Evolutionary conservation across 2,329 filamentous ascomycete genomes (phyloP).

Genomic region (Escovopsis sp.): DNA sequence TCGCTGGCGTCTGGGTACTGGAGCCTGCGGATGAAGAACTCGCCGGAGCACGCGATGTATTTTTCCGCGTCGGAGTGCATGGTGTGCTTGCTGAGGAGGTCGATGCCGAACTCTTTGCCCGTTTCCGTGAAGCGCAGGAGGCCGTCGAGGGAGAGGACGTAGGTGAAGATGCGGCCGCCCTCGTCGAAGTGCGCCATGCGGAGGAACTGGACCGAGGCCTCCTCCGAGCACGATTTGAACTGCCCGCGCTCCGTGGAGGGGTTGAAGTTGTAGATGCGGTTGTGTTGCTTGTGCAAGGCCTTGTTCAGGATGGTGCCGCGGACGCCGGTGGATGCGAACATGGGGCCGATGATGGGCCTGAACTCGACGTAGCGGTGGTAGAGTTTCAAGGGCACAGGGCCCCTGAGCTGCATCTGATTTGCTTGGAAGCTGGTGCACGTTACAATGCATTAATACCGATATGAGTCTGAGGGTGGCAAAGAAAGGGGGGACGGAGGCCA

Average conservation of each 20-base stretch:
- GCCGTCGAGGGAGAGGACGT: conserved; percentile 77
- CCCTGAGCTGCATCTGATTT: conserved; percentile 74
- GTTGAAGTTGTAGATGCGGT: conserved; percentile 79
- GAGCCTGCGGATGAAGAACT: conserved; percentile 75
- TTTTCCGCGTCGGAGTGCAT: conserved; percentile 91
- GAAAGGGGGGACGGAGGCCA: conserved; percentile 5
- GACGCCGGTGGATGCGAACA: conserved; percentile 69
- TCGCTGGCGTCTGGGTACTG: conserved; percentile 30
- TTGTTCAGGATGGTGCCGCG: conserved; percentile 69
- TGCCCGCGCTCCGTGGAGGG: conserved; percentile 56
- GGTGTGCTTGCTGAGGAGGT: conserved; percentile 85
- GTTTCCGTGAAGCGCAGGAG: conserved; percentile 88
- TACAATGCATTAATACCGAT: neutral
- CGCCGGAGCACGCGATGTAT: conserved; percentile 83
- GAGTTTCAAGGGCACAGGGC: conserved; percentile 64
- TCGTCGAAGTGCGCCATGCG: conserved; percentile 77
- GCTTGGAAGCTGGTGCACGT: conserved; percentile 60
- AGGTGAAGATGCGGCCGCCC: conserved; percentile 78
- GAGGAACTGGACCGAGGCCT: conserved; percentile 67
- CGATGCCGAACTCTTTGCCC: conserved; percentile 87
- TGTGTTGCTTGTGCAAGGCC: conserved; percentile 80
- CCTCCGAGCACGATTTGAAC: conserved; percentile 50
- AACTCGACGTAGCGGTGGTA: conserved; percentile 94
- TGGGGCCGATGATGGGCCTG: conserved; percentile 72
- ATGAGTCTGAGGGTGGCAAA: neutral